Conservation (phyloP, 1,139 yeast genomes). For the Yamadazyma blattariae region DNA sequence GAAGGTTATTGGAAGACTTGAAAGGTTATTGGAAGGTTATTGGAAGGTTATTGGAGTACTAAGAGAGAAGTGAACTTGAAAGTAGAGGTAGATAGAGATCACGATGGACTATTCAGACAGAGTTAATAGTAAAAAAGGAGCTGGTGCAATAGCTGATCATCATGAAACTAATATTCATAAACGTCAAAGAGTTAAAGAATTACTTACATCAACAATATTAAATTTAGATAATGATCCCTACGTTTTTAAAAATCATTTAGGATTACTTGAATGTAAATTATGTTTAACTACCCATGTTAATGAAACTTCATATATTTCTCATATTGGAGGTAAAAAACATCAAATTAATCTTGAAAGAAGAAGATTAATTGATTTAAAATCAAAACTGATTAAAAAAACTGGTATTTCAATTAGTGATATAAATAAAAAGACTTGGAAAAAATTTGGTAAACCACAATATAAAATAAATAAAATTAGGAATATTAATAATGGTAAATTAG, state of each 20-base stretch:
- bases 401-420: constrained; percentile 28
- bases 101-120: constrained; percentile 46
- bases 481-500: constrained; percentile 49
- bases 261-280: constrained; percentile 70
- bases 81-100: too few relatives aligned
- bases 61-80: too few relatives aligned
- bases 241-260: constrained; percentile 70
- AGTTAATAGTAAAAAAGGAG: constrained; percentile 44
- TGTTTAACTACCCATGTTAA: constrained; percentile 74
- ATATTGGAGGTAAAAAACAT: constrained; percentile 78
- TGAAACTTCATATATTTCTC: constrained; percentile 76
- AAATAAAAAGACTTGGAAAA: constrained; percentile 48
- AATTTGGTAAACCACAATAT: constrained; percentile 73
- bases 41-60: too few relatives aligned
- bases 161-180: constrained; percentile 67
- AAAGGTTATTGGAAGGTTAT: too few relatives aligned
- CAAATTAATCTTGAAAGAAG: constrained; percentile 65
- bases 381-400: constrained; percentile 12
- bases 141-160: constrained; percentile 74
- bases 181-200: constrained; percentile 59
- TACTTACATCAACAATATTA: constrained; percentile 57
- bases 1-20: too few relatives aligned
- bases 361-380: constrained; percentile 40
- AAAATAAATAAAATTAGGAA: constrained; percentile 67
- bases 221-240: constrained; percentile 77